Conservation (phyloP, 148 eudicot species). For the Chenopodium berlandieri region DNA sequence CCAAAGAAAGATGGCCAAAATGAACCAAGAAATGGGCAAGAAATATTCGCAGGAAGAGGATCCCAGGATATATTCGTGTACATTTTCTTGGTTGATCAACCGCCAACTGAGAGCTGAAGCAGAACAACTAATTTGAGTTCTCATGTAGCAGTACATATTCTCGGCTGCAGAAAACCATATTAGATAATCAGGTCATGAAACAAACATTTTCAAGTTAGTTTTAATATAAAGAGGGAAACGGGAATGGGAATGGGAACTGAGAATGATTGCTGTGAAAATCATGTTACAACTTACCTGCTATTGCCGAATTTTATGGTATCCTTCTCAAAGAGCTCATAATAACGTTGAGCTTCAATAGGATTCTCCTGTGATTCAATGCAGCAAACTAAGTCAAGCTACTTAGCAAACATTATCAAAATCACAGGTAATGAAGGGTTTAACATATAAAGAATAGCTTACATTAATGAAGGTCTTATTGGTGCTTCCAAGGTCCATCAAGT, state of each 20-base stretch:
- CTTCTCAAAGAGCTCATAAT: constrained; percentile 82
- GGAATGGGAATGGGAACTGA: background rate
- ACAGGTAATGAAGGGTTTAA: background rate
- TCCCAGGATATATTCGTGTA: background rate
- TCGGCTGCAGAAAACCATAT: constrained; percentile 53
- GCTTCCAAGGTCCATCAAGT: constrained; percentile 98
- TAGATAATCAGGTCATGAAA: background rate
- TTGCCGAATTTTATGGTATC: constrained; percentile 91
- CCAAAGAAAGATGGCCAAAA: background rate
- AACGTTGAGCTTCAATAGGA: constrained; percentile 78
- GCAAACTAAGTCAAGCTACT: constrained; percentile 16
- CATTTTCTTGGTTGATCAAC: background rate
- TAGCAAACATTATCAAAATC: background rate
- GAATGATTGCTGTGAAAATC: background rate
- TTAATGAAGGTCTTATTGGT: constrained; percentile 90
- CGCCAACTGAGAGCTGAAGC: background rate
- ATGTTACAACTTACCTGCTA: constrained; percentile 56
- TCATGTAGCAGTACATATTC: constrained; percentile 92
- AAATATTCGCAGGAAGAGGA: background rate
- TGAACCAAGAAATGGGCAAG: background rate
- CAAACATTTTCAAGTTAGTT: background rate
- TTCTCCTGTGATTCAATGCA: constrained; percentile 58
- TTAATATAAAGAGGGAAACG: too few species aligned
- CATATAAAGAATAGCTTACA: constrained; percentile 39
- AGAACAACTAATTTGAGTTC: constrained; percentile 44